These are phyloP conservation scores for Kodamaea suecica DNA, from an alignment of 1,139 yeast species.

Conservation along the genomic window DNA sequence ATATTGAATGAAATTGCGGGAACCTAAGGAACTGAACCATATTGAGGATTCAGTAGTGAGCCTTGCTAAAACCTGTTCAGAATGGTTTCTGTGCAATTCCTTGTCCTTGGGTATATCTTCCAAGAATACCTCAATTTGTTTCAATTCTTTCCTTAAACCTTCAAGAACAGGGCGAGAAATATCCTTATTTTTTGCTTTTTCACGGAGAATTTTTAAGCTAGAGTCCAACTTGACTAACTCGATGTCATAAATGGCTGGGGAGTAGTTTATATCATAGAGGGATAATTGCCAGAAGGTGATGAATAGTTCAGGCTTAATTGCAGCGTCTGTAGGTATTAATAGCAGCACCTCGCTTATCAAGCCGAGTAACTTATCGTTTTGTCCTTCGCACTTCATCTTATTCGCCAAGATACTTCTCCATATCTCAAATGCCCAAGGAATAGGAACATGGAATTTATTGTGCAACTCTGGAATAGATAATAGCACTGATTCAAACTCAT, in stretches of 20 bases:
- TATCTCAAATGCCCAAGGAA: conserved; percentile 72
- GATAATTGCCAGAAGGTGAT: conserved; percentile 71
- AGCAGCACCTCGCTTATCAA: neutral
- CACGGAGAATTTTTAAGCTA: conserved; percentile 31
- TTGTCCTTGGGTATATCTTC: conserved; percentile 27
- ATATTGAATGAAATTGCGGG: conserved; percentile 48
- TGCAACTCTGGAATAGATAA: conserved; percentile 47
- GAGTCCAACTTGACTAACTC: conserved; percentile 42
- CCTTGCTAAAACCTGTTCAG: conserved; percentile 15
- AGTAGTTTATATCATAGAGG: conserved; percentile 68
- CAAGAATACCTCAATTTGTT: conserved; percentile 23
- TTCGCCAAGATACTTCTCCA: conserved; percentile 56
- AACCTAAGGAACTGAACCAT: conserved; percentile 29
- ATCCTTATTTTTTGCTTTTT: conserved; percentile 30
- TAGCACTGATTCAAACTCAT: conserved; percentile 37
- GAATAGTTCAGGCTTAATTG: conserved; percentile 33
- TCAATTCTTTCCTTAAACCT: conserved; percentile 28
- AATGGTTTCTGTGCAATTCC: conserved; percentile 30
- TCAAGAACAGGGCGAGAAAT: conserved; percentile 25
- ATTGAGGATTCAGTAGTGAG: conserved; percentile 12
- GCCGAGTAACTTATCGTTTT: no score
- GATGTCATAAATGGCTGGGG: conserved; percentile 47
- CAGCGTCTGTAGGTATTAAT: neutral
- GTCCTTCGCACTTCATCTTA: conserved; percentile 12
- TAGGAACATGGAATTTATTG: conserved; percentile 48